Base-by-base conservation (phyloP, 371 early-diverging fungal genomes). In the Amoeboradix gromovi region DNA sequence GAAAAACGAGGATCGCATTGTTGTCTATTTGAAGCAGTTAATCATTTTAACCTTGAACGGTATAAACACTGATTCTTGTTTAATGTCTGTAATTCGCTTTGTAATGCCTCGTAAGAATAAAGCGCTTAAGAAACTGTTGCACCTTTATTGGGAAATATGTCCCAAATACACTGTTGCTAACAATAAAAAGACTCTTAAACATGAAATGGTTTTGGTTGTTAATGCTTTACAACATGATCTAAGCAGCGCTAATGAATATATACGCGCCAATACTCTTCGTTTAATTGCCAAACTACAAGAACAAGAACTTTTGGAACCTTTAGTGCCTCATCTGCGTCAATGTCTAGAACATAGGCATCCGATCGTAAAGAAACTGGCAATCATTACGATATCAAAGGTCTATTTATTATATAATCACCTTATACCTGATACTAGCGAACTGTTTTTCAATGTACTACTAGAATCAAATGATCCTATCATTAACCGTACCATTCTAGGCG, bases 211-310 rank as follows among this genome's bases (percentile, higher is more conserved):
- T 74, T 82, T 96, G 31, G 91, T 93, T 29, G 93, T 93, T 88
- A 87, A 81, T 75, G 77, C 70, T 22, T 30, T 70, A 28, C 29
- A 17, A 30, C 28, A 92, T 74, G 98, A 99, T 78, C 80, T 99
- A 48, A 90, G 88, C 76, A 91, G 92, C 78, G 95, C 98, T 29
- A 99, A 99, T 79, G 99, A 99, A 80, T 98, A 87, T 76, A 90
- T 99, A 71, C 86, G 98, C 70, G 98, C 95, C 29, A 84, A 86
- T 0, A 94, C 92, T 17, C 84, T 98, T 71, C 85, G 96, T 66
- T 88, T 95, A 78, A 78, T 98, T 70, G 87, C 93, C 80, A 93
- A 91, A 77, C 81, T 98, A 66, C 83, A 85, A 68, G 94, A 94
- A 75, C 83, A 87, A 5, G 95, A 97, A 74, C 76, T 96, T 28